Percentiles rank a stretch among this genome's conserved stretches.
phyloP scores from a whole-genome alignment of 306 rosid species.

The Acmispon strigosus region DNA sequence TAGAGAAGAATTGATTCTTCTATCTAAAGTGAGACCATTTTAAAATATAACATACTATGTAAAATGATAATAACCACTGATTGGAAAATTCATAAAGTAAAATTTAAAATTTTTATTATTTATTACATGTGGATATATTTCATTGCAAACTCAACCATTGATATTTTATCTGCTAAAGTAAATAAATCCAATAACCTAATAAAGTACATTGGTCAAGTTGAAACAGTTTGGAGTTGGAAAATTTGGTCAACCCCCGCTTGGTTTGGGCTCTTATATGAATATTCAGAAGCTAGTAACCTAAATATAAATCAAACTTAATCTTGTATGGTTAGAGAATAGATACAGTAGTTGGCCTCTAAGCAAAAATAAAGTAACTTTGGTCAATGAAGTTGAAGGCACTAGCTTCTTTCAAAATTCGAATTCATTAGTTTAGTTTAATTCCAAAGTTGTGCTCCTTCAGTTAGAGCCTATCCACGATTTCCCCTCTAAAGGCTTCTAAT shows the following conservation, averaged over 20 bases:
- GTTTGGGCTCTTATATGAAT: background rate
- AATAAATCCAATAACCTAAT: too few species aligned
- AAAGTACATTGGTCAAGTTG: background rate
- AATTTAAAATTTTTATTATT: too few species aligned
- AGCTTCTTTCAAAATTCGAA: constrained; percentile 11
- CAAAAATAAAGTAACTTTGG: constrained; percentile 5
- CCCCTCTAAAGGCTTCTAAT: background rate
- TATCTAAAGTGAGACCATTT: too few species aligned
- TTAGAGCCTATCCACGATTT: background rate
- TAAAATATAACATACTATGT: too few species aligned
- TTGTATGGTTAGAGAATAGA: constrained; percentile 17
- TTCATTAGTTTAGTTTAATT: constrained; percentile 6
- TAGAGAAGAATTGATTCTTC: too few species aligned
- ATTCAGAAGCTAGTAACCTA: background rate
- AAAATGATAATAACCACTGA: too few species aligned
- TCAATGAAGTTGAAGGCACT: constrained; percentile 20
- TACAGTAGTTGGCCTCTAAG: constrained; percentile 5
- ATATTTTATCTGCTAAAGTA: too few species aligned
- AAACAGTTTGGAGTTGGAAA: background rate
- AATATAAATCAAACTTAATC: background rate
- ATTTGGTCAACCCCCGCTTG: constrained; percentile 29
- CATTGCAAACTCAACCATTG: too few species aligned
- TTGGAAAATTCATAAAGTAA: too few species aligned
- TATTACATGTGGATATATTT: too few species aligned
- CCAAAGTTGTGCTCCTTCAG: background rate